Evolutionary conservation across 495 filamentous ascomycete genomes (phyloP), one percentile per base, ranked within the genome.

Genomic region (Aspergillus diversus): DNA sequence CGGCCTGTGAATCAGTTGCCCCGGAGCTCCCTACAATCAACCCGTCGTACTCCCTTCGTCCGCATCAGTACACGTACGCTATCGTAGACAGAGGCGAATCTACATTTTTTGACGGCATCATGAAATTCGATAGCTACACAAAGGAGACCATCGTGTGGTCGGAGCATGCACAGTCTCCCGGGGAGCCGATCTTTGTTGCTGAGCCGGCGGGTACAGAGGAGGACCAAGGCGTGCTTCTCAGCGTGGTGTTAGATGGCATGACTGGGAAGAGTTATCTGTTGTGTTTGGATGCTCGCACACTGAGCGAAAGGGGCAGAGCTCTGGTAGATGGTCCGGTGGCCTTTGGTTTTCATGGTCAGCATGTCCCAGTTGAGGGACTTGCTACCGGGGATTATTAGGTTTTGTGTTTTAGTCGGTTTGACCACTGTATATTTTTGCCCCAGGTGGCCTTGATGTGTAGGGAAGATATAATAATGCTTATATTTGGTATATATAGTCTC

Each of bases 191-290:
- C 50, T 93, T 94, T 63, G 77, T 93, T 0, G 78, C 85, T 0
- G 74, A 86, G 33, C 72, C 71, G 0, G 63, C 74, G 0, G 72
- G 69, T 5, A 71, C 61, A 0, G 65, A 66, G 7, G 83, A 78
- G 21, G 91, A 95, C 68, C 87, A 90, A 39, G 91, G 91, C 0
- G 84, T 92, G 1, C 70, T 93, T 52, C 71, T 95, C 46, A 90
- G 81, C 64, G 85, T 92, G 0, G 84, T 94, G 3, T 76, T 95
- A 11, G 86, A 95, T 70, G 89, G 91, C 0, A 53, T 64, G 11
- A 74, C 67, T 6, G 84, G 82, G 33, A 85, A 69, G 66, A 92
- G 89, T 52, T 93, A 93, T 69, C 72, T 95, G 53, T 70, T 93
- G 21, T 86, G 83, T 57, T 71, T 93, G 34, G 84, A 92, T 75